These are phyloP conservation scores for Massarina eburnea DNA, from an alignment of 2,329 filamentous ascomycete genomes.

Conservation along the genomic window DNA sequence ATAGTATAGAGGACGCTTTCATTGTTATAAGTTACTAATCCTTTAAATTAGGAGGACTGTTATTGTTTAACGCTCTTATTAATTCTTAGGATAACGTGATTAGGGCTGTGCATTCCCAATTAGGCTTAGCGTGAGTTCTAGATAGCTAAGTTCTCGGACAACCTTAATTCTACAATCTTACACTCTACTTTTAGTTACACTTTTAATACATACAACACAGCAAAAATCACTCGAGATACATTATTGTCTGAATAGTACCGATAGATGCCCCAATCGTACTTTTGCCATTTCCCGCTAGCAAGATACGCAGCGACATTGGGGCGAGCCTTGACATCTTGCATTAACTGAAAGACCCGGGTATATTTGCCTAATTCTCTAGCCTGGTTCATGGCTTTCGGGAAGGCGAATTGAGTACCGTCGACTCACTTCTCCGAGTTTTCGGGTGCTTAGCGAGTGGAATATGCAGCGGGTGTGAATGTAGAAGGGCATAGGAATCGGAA, in stretches of 20 bases:
- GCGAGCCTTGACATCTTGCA: slow-evolving; percentile 9
- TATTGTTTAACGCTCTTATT: no score
- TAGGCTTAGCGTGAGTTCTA: no score
- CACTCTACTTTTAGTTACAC: no score
- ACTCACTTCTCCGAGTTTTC: slow-evolving; percentile 6
- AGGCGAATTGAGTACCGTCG: slow-evolving; percentile 8
- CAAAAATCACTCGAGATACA: neutral
- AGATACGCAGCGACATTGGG: slow-evolving; percentile 12
- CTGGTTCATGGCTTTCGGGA: slow-evolving; percentile 9
- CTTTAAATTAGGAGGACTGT: no score
- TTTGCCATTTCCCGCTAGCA: slow-evolving; percentile 9
- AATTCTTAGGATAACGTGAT: no score
- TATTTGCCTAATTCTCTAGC: slow-evolving; percentile 7
- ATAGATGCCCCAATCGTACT: slow-evolving; percentile 12
- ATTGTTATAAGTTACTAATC: no score
- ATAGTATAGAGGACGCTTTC: no score
- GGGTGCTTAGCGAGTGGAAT: neutral
- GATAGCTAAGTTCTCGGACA: no score
- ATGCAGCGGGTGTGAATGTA: neutral
- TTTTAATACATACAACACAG: no score
- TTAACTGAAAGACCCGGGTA: slow-evolving; percentile 4
- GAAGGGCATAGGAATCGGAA: neutral
- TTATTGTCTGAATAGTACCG: slow-evolving; percentile 7
- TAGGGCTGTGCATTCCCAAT: no score
- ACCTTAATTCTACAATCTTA: no score